Base-by-base conservation (phyloP, 73 alveolate genomes). In the Tetrahymena thermophila region DNA sequence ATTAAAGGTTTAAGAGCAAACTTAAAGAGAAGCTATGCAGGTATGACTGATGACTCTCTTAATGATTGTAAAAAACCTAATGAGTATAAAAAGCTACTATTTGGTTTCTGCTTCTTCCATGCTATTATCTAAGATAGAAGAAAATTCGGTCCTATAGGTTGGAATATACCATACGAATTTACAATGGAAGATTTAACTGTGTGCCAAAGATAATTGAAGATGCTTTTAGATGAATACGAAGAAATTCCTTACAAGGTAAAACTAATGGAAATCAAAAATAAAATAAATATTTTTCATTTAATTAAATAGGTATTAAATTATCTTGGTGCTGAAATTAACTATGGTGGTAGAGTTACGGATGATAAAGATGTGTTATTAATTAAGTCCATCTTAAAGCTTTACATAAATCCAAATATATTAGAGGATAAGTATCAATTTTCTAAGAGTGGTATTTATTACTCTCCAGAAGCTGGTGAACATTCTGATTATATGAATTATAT, bases 41-140 rank as follows among this genome's bases (percentile, higher is more conserved):
- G 99, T 85, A 42, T 85, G 94, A 38, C 94, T 85, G 93, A 94
- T 28, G 96, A 94, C 35, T 84, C 71, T 25, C 55, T 85, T 14
- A 95, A 93, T 96, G 98, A 96, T 95, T 98, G 99, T 97, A 95
- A 97, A 35, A 99, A 99, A 98, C 99, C 99, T 85, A 99, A 99
- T 95, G 98, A 97, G 94, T 99, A 97, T 97, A 99, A 99, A 98
- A 99, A 98, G 21, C 96, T 99, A 23, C 96, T 99, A 50, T 99
- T 99, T 96, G 99, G 99, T 35, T 99, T 99, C 97, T 98, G 99
- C 97, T 99, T 99, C 99, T 99, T 99, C 99, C 99, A 99, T 97
- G 99, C 99, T 16, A 99, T 99, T 19, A 99, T 99, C n/a, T 99
- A 99, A 97, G 99, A 98, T 97, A 94, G 99, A 94, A 98, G 99